A percentile compares a stretch with the other conserved stretches of the same genome.
Conservation (phyloP, 208 protist genomes). For the Wallacemonas rigidus region DNA sequence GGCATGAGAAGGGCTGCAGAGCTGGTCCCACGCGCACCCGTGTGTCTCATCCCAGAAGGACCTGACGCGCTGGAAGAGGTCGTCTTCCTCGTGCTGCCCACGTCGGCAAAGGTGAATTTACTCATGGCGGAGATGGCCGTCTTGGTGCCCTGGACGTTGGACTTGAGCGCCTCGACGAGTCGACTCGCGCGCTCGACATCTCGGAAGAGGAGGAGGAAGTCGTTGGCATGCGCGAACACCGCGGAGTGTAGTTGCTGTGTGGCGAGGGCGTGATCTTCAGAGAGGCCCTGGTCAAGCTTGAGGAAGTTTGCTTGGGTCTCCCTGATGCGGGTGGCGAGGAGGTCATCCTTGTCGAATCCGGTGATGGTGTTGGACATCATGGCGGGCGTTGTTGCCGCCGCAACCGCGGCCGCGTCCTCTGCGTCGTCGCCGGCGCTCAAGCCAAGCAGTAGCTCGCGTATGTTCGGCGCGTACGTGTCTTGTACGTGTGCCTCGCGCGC, state of each 20-base stretch:
- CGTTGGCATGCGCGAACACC: conserved; percentile 74
- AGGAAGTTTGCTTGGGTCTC: conserved; percentile 70
- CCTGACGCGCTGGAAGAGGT: background rate
- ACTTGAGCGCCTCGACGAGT: conserved; percentile 79
- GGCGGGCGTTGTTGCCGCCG: conserved; percentile 17
- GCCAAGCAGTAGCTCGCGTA: conserved; percentile 20
- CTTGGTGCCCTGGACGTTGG: conserved; percentile 85
- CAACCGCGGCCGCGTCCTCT: conserved; percentile 5
- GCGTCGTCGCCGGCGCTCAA: conserved; percentile 1
- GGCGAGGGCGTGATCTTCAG: conserved; percentile 71
- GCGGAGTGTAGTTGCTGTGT: conserved; percentile 60
- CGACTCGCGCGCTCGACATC: conserved; percentile 74
- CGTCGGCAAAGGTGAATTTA: conserved; percentile 60
- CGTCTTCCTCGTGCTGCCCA: conserved; percentile 22
- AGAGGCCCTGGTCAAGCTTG: conserved; percentile 72
- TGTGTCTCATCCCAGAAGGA: background rate
- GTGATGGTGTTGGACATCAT: conserved; percentile 17
- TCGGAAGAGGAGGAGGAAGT: conserved; percentile 83
- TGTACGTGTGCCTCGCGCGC: conserved; percentile 55
- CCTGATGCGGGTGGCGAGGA: conserved; percentile 57
- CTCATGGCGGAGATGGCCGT: conserved; percentile 77
- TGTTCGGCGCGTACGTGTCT: conserved; percentile 54
- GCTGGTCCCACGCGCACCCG: too few relatives aligned
- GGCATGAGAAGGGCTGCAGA: background rate
- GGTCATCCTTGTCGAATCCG: conserved; percentile 71